Evolutionary conservation across 2,329 filamentous ascomycete species (phyloP).

Genomic region (Myriangium duriaei): DNA sequence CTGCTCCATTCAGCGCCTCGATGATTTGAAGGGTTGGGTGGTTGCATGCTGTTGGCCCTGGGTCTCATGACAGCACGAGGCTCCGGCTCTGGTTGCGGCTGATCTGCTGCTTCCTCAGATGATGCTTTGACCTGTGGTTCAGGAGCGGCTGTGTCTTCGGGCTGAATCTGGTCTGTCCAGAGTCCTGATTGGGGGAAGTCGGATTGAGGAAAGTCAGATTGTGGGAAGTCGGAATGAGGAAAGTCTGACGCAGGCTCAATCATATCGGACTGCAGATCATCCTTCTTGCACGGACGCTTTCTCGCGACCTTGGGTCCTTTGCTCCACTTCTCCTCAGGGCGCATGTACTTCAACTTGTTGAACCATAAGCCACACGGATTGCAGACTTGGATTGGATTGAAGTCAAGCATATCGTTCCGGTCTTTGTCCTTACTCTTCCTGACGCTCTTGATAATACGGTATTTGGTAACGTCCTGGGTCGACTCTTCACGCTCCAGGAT

Average conservation of each 20-base stretch:
- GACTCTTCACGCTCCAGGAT: slow-evolving; percentile 50
- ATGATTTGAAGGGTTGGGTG: slow-evolving; percentile 24
- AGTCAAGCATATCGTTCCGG: slow-evolving; percentile 29
- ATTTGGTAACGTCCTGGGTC: slow-evolving; percentile 46
- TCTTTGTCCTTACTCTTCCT: slow-evolving; percentile 31
- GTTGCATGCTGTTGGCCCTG: slow-evolving; percentile 37
- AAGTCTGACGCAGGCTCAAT: slow-evolving; percentile 7
- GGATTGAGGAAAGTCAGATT: slow-evolving; percentile 7
- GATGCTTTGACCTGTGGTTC: slow-evolving; percentile 3
- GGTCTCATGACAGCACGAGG: slow-evolving; percentile 25
- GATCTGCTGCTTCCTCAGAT: slow-evolving; percentile 15
- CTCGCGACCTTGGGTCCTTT: slow-evolving; percentile 18
- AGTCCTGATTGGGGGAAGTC: slow-evolving; percentile 11
- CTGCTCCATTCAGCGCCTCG: slow-evolving; percentile 16
- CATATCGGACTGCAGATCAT: slow-evolving; percentile 7
- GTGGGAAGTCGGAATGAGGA: slow-evolving; percentile 11
- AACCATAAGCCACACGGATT: slow-evolving; percentile 97
- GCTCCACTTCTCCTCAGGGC: slow-evolving; percentile 68
- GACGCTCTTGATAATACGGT: slow-evolving; percentile 73
- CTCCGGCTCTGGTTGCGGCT: slow-evolving; percentile 1
- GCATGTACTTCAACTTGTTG: slow-evolving; percentile 72
- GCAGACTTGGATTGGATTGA: slow-evolving; percentile 66
- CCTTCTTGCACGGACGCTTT: slow-evolving; percentile 22
- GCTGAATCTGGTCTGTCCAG: slow-evolving; percentile 11
- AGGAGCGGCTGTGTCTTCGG: slow-evolving; percentile 9